These are phyloP conservation scores for Kuraishia molischiana DNA, from an alignment of 805 yeast species.

Conservation along the genomic window DNA sequence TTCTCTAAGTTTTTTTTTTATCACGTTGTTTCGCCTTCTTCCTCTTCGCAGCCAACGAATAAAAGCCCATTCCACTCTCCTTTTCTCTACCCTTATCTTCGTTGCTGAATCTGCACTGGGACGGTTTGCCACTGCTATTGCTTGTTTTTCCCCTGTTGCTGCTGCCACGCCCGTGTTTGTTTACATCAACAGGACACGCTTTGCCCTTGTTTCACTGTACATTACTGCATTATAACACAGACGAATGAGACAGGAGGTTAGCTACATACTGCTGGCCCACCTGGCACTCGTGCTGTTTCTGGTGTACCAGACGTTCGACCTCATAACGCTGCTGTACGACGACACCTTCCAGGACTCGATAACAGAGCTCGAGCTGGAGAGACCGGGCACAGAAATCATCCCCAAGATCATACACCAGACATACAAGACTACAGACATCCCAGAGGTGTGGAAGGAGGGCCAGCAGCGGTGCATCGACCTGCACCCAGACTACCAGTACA, in stretches of 20 bases:
- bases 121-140: too few relatives aligned
- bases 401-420: slow-evolving; percentile 94
- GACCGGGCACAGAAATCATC: slow-evolving; percentile 49
- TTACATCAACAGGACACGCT: too few relatives aligned
- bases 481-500: slow-evolving; percentile 84
- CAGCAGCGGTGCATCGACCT: slow-evolving; percentile 67
- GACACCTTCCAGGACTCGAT: slow-evolving; percentile 59
- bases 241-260: slow-evolving; percentile 66
- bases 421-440: slow-evolving; percentile 69
- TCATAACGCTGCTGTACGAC: slow-evolving; percentile 66
- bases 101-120: too few relatives aligned
- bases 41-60: too few relatives aligned
- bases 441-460: slow-evolving; percentile 73
- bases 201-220: too few relatives aligned
- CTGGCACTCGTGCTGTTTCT: slow-evolving; percentile 40
- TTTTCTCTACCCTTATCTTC: too few relatives aligned
- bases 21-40: too few relatives aligned
- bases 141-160: too few relatives aligned
- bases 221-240: too few relatives aligned
- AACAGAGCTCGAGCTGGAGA: slow-evolving; percentile 51
- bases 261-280: slow-evolving; percentile 52
- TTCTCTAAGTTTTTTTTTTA: too few relatives aligned
- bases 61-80: too few relatives aligned
- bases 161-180: too few relatives aligned
- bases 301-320: slow-evolving; percentile 58